Evolutionary conservation across 208 protist genomes (phyloP), one percentile per base, ranked within the genome.

Genomic region (Acanthamoeba rhysodes): DNA sequence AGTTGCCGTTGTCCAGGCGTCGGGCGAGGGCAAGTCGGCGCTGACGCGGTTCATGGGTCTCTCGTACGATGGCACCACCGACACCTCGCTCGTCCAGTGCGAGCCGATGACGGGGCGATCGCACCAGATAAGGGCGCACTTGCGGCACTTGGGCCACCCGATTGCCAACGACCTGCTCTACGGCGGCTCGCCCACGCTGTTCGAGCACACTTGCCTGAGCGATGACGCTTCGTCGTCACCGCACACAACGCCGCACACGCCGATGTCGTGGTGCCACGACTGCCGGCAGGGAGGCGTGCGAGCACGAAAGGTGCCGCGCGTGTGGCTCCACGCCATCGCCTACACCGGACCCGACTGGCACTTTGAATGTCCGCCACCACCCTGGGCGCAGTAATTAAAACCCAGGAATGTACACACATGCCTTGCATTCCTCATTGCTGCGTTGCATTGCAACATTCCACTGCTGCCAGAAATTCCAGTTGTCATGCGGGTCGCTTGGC

Each of bases 101-200:
- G 22, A 48, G n/a, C 96, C 96, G 2, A 78, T 94, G 57, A 90
- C 82, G 27, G 97, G 97, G 18, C 94, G 97, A 27, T 96, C 94
- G 16, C 97, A 98, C 90, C 97, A 98, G 92, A 97, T 98, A 41
- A 90, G 97, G 50, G 80, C 97, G 9, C 97, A 98, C 62, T 72
- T 98, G 2, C 93, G 97, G 34, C 95, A 95, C 66, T 27, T 97
- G 6, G 96, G 96, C 18, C 82, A 94, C 72, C 97, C 97, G 32
- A 98, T 98, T 84, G 70, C 59, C 24, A 97, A 97, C 64, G 97
- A 98, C 85, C 96, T 96, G 14, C 27, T 98, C 4, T 98, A 98
- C 62, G 95, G 93, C n/a, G 53, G 78, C 20, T 87, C 78, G 41
- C 32, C 50, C 12, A 48, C 53, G 48, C 48, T 87, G 20, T 9